Percentiles rank a stretch among this genome's conserved stretches.
Conservation (phyloP, 2,329 filamentous ascomycete species). For the Pleurostoma richardsiae region DNA sequence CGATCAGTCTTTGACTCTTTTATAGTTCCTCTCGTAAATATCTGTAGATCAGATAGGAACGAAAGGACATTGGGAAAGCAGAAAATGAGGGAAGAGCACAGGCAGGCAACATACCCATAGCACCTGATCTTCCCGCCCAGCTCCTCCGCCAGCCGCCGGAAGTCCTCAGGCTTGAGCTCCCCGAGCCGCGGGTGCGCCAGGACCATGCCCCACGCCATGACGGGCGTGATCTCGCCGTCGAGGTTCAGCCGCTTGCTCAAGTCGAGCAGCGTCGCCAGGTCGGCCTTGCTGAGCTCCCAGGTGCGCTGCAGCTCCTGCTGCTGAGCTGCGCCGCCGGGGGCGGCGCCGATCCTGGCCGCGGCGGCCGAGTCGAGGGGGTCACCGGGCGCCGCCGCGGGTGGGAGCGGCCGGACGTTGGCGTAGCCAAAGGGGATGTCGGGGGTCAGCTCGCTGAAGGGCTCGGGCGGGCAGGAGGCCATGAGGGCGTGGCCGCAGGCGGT, state of each 20-base stretch:
- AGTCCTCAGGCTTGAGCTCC: slow-evolving; percentile 63
- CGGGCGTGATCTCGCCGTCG: slow-evolving; percentile 87
- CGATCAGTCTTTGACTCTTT: background rate
- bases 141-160: slow-evolving; percentile 67
- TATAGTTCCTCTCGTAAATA: no score
- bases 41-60: no score
- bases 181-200: slow-evolving; percentile 64
- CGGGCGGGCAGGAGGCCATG: slow-evolving; percentile 87
- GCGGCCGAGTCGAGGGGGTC: slow-evolving; percentile 9
- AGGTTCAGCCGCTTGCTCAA: slow-evolving; percentile 78
- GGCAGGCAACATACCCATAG: slow-evolving; percentile 67
- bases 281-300: slow-evolving; percentile 71
- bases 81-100: background rate
- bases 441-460: slow-evolving; percentile 46
- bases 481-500: slow-evolving; percentile 82
- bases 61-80: slow-evolving; percentile 3
- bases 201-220: slow-evolving; percentile 90
- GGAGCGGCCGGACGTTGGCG: slow-evolving; percentile 25
- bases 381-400: slow-evolving; percentile 20
- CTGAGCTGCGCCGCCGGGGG: background rate
- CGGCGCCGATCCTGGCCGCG: slow-evolving; percentile 2
- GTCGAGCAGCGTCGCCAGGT: slow-evolving; percentile 77
- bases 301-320: slow-evolving; percentile 51
- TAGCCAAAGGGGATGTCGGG: slow-evolving; percentile 49
- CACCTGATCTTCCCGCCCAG: slow-evolving; percentile 79